phyloP scores from a whole-genome alignment of 129 eudicot species.

The Calendula officinalis region DNA sequence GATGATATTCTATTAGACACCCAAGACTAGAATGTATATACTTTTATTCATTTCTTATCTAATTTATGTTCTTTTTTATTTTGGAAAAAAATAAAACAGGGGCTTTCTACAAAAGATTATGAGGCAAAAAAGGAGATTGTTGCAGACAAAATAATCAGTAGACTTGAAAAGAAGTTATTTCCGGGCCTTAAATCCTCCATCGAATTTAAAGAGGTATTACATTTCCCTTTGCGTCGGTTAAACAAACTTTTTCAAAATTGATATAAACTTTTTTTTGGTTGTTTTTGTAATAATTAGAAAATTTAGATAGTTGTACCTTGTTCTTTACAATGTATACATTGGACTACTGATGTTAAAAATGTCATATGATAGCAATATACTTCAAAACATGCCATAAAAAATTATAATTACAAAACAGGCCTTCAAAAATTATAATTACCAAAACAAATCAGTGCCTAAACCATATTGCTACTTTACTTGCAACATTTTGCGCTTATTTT shows the following conservation, averaged over 20 bases:
- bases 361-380: too few relatives aligned
- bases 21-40: neutral
- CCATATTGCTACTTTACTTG: neutral
- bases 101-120: slow-evolving; percentile 68
- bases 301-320: slow-evolving; percentile 13
- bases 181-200: slow-evolving; percentile 88
- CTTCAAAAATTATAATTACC: too few relatives aligned
- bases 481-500: neutral
- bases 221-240: neutral
- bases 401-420: too few relatives aligned
- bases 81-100: slow-evolving; percentile 39
- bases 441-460: too few relatives aligned
- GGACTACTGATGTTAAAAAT: neutral
- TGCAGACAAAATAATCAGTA: slow-evolving; percentile 78
- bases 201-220: slow-evolving; percentile 75
- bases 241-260: neutral
- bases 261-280: neutral
- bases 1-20: slow-evolving; percentile 7
- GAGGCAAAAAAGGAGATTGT: slow-evolving; percentile 83
- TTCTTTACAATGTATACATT: slow-evolving; percentile 4
- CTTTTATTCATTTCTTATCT: neutral
- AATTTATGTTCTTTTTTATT: neutral
- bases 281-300: slow-evolving; percentile 1
- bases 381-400: too few relatives aligned
- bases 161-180: slow-evolving; percentile 85